Base-by-base conservation (phyloP, 1,284 basidiomycete genomes). In the Leccinum huronense region DNA sequence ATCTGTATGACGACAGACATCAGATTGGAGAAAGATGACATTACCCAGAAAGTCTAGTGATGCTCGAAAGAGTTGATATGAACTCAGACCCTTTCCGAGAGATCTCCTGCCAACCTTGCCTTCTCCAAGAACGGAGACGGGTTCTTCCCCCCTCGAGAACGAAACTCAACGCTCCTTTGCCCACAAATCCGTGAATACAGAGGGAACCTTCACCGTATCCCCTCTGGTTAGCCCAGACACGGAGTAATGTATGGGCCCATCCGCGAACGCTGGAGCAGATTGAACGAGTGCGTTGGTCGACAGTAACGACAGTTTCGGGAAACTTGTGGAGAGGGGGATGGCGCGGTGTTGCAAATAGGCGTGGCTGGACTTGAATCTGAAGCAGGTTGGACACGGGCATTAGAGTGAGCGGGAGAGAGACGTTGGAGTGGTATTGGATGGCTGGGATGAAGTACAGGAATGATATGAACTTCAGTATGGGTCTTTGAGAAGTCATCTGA, bases 161-260 rank as follows among this genome's bases (percentile, higher is more conserved):
- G 67, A 90, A 79, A 27, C 85, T 86, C n/a, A 97, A 92, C 53
- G 82, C 78, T 0, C 90, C 90, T 53, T 80, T 83, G 58, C 80
- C 84, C 71, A 86, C 89, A 68, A 89, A 89, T 0, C 90, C 93
- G 45, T 82, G 80, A 1, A 91, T 80, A 67, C 88, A 89, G 63
- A 85, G 73, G 51, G 77, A 69, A 5, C 86, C 84, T 59, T 80
- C 80, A 2, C 85, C 83, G 68, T 93, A 93, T 0, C 94, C 94
- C 23, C 95, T 84, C 73, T 96, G 92, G 62, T 90, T 89, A 1
- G 93, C 92, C 97, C 96, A 98, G 19, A 97, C 86, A 23, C 94
- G 86, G 62, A 98, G 85, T 10, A 98, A 80, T 1, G 90, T 81
- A 19, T 94, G 78, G 7, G 93, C 23, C 23, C 94, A 65, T 96